Base-by-base conservation (phyloP, 768 basidiomycete species). In the Thelephora aurantiotincta region DNA sequence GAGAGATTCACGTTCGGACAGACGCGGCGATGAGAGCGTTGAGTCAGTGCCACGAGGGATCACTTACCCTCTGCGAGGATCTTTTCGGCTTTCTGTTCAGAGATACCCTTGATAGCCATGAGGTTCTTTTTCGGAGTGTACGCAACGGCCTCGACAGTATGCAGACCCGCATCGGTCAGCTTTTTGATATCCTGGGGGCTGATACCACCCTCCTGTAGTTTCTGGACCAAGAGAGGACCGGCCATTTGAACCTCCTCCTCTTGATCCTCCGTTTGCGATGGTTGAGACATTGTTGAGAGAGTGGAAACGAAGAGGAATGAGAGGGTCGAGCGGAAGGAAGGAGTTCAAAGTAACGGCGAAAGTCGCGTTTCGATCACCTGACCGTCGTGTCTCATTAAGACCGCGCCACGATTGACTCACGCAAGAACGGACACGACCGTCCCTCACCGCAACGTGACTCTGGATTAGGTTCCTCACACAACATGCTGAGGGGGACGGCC, bases 31-130 rank as follows among this genome's bases (percentile, higher is more conserved):
- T 19, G 11, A 14, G 36, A 37, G 36, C 5, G 2, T 37, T 5
- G 14, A 22, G 26, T 5, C 5, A 23, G 51, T 34, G 51, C 43
- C 49, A 48, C 37, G 33, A 14, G 35, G 46, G 38, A 5, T 18
- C 16, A 18, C 75, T 52, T 50, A 89, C 96, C 96, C 72, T 94
- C 91, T 12, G 72, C 66, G 22, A 98, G 64, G 49, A 99, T 96
- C 69, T 92, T 98, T 61, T 99, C 96, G 1, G 96, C 96, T 61
- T 98, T 99, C 52, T 82, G 75, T 55, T 99, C 96, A 20, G 90
- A 92, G 43, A 99, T 96, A 9, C 96, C 96, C 64, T 97, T 98
- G 56, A 98, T 93, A 4, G 78, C 75, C 49, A 88, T 75, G 33
- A 98, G 68, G 45, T 72, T 71, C 68, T 97, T 98, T 75, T 97